These are phyloP conservation scores for Trichophaea hybrida DNA, from an alignment of 2,329 filamentous ascomycete species.

Conservation along the genomic window DNA sequence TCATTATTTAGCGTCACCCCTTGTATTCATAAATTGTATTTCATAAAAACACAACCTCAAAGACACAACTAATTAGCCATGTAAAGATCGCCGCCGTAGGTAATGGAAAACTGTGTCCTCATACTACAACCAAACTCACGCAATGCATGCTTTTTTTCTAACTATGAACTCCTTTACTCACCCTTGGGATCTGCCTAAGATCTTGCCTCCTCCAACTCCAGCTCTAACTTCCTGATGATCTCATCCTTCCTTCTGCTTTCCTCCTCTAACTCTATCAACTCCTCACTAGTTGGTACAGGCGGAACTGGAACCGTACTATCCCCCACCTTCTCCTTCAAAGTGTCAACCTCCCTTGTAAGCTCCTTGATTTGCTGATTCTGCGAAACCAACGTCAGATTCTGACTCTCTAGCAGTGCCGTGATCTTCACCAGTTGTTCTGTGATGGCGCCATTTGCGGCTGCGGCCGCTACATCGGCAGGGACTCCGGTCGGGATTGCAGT, in stretches of 20 bases:
- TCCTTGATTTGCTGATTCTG: slow-evolving; percentile 50
- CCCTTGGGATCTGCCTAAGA: slow-evolving; percentile 33
- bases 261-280: slow-evolving; percentile 38
- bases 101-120: too few relatives aligned
- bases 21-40: too few relatives aligned
- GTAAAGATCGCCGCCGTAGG: too few relatives aligned
- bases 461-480: slow-evolving; percentile 30
- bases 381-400: slow-evolving; percentile 52
- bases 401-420: slow-evolving; percentile 59
- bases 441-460: slow-evolving; percentile 42
- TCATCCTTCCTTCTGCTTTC: slow-evolving; percentile 41
- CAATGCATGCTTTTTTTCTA: too few relatives aligned
- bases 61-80: too few relatives aligned
- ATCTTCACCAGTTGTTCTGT: slow-evolving; percentile 52
- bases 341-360: slow-evolving; percentile 60
- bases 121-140: too few relatives aligned
- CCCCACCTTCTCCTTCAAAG: slow-evolving; percentile 53
- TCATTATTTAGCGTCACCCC: too few relatives aligned
- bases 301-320: not conserved
- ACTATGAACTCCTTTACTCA: too few relatives aligned
- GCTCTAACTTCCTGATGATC: slow-evolving; percentile 51
- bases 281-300: slow-evolving; percentile 36
- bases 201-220: slow-evolving; percentile 50
- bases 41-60: too few relatives aligned
- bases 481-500: slow-evolving; percentile 31